These are phyloP conservation scores for Leishmania martiniquensis DNA, from an alignment of 208 protist species.

Conservation along the genomic window DNA sequence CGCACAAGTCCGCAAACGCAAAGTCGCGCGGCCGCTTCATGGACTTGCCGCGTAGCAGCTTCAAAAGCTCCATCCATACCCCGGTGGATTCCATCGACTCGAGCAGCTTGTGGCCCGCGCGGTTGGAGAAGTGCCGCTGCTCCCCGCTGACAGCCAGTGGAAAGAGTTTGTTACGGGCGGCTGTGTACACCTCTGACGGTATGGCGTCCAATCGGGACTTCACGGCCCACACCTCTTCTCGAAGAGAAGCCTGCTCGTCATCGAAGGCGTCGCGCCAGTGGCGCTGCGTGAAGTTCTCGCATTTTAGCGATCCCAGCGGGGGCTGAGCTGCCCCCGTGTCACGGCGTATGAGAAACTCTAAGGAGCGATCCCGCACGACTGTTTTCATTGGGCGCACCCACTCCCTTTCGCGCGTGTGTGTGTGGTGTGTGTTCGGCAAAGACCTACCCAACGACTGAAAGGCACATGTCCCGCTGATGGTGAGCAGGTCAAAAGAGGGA, in stretches of 20 bases:
- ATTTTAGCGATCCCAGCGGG: slow-evolving; percentile 33
- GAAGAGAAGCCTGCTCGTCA: slow-evolving; percentile 44
- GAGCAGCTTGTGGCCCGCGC: slow-evolving; percentile 92
- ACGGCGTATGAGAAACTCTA: slow-evolving; percentile 72
- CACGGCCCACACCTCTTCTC: slow-evolving; percentile 50
- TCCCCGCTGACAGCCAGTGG: slow-evolving; percentile 52
- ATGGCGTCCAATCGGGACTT: slow-evolving; percentile 73
- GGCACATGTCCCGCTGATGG: neutral
- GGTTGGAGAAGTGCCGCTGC: slow-evolving; percentile 70
- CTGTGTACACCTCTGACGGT: slow-evolving; percentile 41
- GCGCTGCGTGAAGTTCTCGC: slow-evolving; percentile 26
- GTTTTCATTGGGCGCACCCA: neutral
- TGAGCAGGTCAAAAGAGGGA: neutral
- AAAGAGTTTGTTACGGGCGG: slow-evolving; percentile 69
- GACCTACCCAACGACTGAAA: neutral
- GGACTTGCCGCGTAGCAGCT: slow-evolving; percentile 24
- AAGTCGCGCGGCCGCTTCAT: slow-evolving; percentile 26
- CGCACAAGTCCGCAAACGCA: slow-evolving; percentile 89
- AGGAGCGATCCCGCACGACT: slow-evolving; percentile 66
- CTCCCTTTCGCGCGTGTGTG: neutral
- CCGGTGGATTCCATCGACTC: slow-evolving; percentile 80
- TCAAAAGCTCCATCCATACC: slow-evolving; percentile 64
- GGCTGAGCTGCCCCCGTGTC: slow-evolving; percentile 31
- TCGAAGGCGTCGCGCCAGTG: slow-evolving; percentile 87
- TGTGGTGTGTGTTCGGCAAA: too few species aligned